Evolutionary conservation across 2,329 filamentous ascomycete genomes (phyloP), one percentile per base, ranked within the genome.

Genomic region (Claviceps humidiphila): DNA sequence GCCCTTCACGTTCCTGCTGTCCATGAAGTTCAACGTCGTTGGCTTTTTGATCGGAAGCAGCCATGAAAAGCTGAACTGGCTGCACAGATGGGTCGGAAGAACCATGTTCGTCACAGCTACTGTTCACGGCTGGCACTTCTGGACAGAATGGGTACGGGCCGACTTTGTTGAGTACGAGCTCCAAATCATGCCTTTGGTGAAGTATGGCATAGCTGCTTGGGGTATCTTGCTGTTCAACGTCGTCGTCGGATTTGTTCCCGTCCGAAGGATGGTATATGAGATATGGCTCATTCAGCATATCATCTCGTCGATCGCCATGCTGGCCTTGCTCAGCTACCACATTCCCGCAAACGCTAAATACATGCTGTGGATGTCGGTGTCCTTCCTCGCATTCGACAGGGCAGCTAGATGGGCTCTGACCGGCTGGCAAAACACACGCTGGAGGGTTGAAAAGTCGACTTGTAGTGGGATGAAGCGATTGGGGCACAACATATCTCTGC

Each of bases 81-180:
- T 87, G 50, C 84, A 88, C 60, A 76, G 84, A 55, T 88, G 84
- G 84, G 78, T 82, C 9, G 81, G 80, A 3, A 75, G 84, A 54
- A 84, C 81, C 52, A 78, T 87, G 68, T 75, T 87, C 39, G 68
- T 87, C 16, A 85, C 81, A 0, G 79, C 78, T 1, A 81, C 82
- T 1, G 74, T 87, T 3, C 84, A 88, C 59, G 82, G 85, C 54
- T 84, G 79, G 58, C 79, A 84, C 63, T 87, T 86, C 63, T 82
- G 81, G 66, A 69, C 70, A 2, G 75, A 82, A 60, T 87, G 83
- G 80, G 74, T 74, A 26, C 69, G 70, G 11, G 74, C 78, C 51
- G 76, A 78, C 53, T 79, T 84, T 53, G 72, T 85, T 34, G 66
- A 75, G 42, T 66, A 72, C 20, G 77, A 85, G 61, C 66, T 87